Percentiles rank a stretch among this genome's conserved stretches.
These are phyloP conservation scores for Globisporangium mamillatum DNA, from an alignment of 352 stramenopile genomes.

Conservation along the genomic window DNA sequence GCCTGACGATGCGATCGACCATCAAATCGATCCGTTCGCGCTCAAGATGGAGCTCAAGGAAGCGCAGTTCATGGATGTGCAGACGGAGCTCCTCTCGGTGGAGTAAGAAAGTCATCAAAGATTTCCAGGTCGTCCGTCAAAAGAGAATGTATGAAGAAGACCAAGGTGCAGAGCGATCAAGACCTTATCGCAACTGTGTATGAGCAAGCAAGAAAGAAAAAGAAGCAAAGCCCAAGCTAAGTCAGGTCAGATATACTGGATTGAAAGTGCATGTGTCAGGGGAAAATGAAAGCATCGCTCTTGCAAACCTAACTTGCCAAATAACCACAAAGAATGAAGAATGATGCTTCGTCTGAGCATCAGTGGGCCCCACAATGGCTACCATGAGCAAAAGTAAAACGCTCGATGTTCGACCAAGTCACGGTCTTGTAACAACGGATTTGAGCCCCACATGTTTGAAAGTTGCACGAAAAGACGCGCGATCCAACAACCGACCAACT, in stretches of 20 bases:
- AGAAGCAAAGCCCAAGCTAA: not conserved
- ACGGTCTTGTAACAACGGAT: not conserved
- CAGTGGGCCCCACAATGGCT: too few species aligned
- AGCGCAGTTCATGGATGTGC: slow-evolving; percentile 22
- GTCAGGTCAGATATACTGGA: not conserved
- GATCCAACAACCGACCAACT: not conserved
- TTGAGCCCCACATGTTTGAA: not conserved
- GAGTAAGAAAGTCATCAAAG: slow-evolving; percentile 23
- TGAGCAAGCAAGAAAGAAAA: not conserved
- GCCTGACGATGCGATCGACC: slow-evolving; percentile 25
- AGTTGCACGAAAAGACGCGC: slow-evolving; percentile 1
- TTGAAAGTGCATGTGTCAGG: not conserved
- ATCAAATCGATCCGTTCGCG: not conserved
- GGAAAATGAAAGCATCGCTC: not conserved
- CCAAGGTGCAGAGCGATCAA: not conserved
- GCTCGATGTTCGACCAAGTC: not conserved
- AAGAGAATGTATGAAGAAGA: not conserved
- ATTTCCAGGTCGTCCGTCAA: not conserved
- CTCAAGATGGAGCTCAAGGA: slow-evolving; percentile 17
- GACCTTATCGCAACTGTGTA: not conserved
- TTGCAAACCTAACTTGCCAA: not conserved
- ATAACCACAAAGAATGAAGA: not conserved
- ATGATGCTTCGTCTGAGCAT: not conserved
- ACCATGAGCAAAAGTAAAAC: too few species aligned
- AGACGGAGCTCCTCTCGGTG: slow-evolving; percentile 32